Evolutionary conservation across 495 filamentous ascomycete genomes (phyloP).

Genomic region (Penicillium goetzii): DNA sequence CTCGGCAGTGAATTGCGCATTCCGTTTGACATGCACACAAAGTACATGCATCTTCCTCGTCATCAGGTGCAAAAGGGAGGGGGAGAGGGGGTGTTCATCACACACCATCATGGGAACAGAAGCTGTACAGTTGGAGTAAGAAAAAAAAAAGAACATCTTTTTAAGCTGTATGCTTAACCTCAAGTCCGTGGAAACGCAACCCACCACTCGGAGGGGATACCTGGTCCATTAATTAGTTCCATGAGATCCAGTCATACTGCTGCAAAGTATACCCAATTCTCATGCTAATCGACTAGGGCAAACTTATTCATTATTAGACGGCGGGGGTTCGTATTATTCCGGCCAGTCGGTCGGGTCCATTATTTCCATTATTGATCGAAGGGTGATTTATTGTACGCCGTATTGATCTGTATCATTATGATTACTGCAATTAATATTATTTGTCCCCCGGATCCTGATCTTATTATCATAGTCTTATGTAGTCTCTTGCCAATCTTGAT

Average conservation of each 20-base stretch:
- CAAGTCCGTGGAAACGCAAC: background rate
- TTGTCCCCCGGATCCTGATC: background rate
- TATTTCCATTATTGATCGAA: background rate
- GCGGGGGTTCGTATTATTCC: constrained; percentile 3
- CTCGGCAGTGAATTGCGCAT: constrained; percentile 38
- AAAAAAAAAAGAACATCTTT: background rate
- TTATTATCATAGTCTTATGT: background rate
- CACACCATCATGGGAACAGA: background rate
- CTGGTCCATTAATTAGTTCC: background rate
- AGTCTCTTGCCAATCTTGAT: constrained; percentile 1
- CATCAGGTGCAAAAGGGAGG: constrained; percentile 1
- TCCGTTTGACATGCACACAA: constrained; percentile 33
- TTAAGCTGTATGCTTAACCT: background rate
- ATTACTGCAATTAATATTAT: background rate
- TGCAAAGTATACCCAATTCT: background rate
- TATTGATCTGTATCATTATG: background rate
- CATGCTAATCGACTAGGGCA: background rate
- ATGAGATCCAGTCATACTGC: background rate
- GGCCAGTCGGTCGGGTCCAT: constrained; percentile 5
- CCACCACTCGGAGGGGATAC: background rate
- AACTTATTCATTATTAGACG: background rate
- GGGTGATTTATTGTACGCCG: constrained; percentile 1
- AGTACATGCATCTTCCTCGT: constrained; percentile 20
- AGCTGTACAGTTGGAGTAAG: background rate
- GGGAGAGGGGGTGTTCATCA: background rate